Evolutionary conservation across 1,139 yeast genomes (phyloP).

Genomic region (Pneumocystis jirovecii): DNA sequence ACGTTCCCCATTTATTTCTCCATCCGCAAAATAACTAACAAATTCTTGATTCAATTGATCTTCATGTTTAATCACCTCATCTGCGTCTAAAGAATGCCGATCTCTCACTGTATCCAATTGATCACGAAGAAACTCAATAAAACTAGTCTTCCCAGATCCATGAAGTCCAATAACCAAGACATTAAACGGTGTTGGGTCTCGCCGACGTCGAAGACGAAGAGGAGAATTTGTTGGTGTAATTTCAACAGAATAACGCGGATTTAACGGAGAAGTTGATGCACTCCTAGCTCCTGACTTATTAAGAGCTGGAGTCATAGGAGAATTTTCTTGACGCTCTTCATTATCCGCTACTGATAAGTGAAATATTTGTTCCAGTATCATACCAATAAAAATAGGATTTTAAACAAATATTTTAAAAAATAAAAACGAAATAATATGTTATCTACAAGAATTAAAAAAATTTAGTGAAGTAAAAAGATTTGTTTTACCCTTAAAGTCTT

Average conservation of each 20-base stretch:
- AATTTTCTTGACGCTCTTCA: neutral
- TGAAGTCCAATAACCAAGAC: neutral
- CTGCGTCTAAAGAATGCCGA: neutral
- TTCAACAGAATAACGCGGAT: neutral
- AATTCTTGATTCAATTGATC: neutral
- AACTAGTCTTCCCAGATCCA: slow-evolving; percentile 1
- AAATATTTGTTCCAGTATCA: slow-evolving; percentile 13
- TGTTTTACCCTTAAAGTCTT: neutral
- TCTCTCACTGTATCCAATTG: neutral
- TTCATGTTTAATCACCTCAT: neutral
- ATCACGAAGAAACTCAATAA: neutral
- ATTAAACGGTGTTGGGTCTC: neutral
- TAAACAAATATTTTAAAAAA: slow-evolving; percentile 4
- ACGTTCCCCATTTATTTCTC: neutral
- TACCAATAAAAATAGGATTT: slow-evolving; percentile 2
- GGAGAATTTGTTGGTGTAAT: neutral
- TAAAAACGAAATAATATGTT: neutral
- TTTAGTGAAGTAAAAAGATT: neutral
- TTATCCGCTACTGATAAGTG: slow-evolving; percentile 13
- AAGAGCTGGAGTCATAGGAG: neutral
- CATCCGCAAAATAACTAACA: neutral
- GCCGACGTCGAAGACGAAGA: neutral
- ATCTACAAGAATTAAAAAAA: neutral
- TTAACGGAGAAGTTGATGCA: neutral
- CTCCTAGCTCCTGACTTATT: neutral